Conservation (phyloP, 2,329 filamentous ascomycete species). For the Epichloe hybrida region DNA sequence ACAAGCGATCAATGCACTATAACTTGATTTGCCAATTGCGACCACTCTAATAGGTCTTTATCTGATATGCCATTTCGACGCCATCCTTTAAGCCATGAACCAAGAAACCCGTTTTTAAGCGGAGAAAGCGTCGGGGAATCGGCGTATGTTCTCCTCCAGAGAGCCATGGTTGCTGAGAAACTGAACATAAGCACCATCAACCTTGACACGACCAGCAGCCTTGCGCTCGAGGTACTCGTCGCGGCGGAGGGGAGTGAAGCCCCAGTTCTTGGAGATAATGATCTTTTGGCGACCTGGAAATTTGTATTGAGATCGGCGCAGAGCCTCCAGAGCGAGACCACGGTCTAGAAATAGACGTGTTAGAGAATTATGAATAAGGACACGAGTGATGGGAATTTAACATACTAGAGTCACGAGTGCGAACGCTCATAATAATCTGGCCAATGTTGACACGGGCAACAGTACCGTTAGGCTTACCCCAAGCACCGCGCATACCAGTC, state of each 20-base stretch:
- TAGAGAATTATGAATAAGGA: background rate
- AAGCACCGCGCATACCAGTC: constrained; percentile 99
- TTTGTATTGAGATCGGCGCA: constrained; percentile 99
- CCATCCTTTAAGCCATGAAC: constrained; percentile 28
- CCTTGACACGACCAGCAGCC: constrained; percentile 83
- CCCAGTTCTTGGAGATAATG: constrained; percentile 99
- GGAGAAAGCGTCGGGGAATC: constrained; percentile 88
- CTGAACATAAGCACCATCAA: constrained; percentile 98
- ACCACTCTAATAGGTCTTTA: constrained; percentile 20
- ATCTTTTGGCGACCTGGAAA: constrained; percentile 99
- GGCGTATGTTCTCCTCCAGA: constrained; percentile 75
- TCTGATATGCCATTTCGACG: constrained; percentile 32
- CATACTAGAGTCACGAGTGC: constrained; percentile 85
- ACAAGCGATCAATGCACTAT: constrained; percentile 6
- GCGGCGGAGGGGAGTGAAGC: constrained; percentile 96
- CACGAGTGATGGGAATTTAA: constrained; percentile 11
- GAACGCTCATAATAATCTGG: constrained; percentile 95
- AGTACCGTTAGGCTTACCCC: constrained; percentile 97
- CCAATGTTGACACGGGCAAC: constrained; percentile 99
- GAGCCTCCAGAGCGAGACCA: constrained; percentile 88
- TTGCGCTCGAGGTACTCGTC: constrained; percentile 97
- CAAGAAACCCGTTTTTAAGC: constrained; percentile 31
- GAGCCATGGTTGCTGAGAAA: constrained; percentile 92
- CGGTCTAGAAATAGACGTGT: constrained; percentile 45
- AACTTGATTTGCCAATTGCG: constrained; percentile 21